Percentiles rank a stretch among this genome's conserved stretches.
Conservation (phyloP, 148 eudicot species). For the Rhododendron vialii region DNA sequence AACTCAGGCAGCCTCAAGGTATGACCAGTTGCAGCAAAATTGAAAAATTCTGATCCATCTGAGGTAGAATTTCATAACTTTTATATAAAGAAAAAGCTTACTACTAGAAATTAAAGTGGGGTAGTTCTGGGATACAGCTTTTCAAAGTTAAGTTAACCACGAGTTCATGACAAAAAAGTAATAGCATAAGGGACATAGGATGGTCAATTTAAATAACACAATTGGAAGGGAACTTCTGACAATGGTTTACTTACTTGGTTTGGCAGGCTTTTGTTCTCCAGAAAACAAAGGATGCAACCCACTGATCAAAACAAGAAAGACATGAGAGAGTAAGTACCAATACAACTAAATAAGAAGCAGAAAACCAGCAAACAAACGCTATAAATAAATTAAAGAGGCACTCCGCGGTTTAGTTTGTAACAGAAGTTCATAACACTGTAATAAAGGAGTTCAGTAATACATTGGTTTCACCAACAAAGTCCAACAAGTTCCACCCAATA, state of each 20-base stretch:
- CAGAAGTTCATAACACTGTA: not conserved
- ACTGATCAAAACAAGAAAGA: constrained; percentile 39
- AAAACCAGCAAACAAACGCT: not conserved
- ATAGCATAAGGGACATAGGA: constrained; percentile 4
- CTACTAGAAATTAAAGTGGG: not conserved
- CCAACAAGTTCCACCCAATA: not conserved
- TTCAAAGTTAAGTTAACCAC: not conserved
- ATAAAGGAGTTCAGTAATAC: not conserved
- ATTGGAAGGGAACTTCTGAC: not conserved
- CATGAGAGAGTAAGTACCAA: not conserved
- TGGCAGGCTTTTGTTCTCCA: constrained; percentile 75
- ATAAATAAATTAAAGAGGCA: not conserved
- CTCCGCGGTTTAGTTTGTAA: not conserved
- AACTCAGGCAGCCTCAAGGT: not conserved
- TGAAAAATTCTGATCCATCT: not conserved
- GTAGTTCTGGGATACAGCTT: not conserved
- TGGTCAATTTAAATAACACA: not conserved
- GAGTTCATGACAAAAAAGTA: not conserved
- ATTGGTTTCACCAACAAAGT: not conserved
- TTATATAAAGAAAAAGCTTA: not conserved
- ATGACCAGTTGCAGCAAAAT: not conserved
- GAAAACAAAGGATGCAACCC: constrained; percentile 60
- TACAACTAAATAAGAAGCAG: not conserved
- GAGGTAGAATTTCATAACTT: not conserved
- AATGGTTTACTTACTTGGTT: constrained; percentile 60